These are phyloP conservation scores for Kluyveromyces nonfermentans DNA, from an alignment of 805 yeast species.

Conservation along the genomic window DNA sequence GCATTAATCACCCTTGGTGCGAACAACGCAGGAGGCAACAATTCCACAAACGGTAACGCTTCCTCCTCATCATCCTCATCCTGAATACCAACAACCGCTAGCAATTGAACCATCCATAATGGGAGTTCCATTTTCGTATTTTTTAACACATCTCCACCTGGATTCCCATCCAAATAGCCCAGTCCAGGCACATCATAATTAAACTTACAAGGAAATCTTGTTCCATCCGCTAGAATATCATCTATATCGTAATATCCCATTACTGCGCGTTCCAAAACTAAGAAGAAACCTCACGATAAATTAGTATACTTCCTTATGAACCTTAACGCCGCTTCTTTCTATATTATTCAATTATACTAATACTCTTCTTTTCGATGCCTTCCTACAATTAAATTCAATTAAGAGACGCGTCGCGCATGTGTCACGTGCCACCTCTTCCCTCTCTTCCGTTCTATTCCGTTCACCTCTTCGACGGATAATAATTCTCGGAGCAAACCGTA, in stretches of 20 bases:
- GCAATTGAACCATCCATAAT: constrained; percentile 75
- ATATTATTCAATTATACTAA: no score
- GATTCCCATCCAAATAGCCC: constrained; percentile 79
- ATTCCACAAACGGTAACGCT: constrained; percentile 46
- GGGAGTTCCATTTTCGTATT: constrained; percentile 71
- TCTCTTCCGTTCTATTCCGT: no score
- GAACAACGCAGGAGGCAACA: constrained; percentile 65
- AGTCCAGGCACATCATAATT: constrained; percentile 72
- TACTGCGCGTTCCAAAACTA: background rate
- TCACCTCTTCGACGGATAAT: background rate
- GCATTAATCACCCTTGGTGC: constrained; percentile 64
- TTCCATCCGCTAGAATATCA: constrained; percentile 61
- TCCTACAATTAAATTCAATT: no score
- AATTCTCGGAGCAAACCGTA: background rate
- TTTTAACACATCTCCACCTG: constrained; percentile 44
- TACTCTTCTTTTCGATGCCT: no score
- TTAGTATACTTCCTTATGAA: no score
- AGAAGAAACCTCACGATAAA: background rate
- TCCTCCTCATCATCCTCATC: constrained; percentile 24
- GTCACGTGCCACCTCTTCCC: no score
- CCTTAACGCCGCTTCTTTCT: no score
- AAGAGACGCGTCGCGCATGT: no score
- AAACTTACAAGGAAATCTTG: constrained; percentile 72
- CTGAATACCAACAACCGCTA: constrained; percentile 42
- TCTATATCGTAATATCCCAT: constrained; percentile 64